These are phyloP conservation scores for Adenanthera pavonina DNA, from an alignment of 306 rosid species.

Conservation along the genomic window DNA sequence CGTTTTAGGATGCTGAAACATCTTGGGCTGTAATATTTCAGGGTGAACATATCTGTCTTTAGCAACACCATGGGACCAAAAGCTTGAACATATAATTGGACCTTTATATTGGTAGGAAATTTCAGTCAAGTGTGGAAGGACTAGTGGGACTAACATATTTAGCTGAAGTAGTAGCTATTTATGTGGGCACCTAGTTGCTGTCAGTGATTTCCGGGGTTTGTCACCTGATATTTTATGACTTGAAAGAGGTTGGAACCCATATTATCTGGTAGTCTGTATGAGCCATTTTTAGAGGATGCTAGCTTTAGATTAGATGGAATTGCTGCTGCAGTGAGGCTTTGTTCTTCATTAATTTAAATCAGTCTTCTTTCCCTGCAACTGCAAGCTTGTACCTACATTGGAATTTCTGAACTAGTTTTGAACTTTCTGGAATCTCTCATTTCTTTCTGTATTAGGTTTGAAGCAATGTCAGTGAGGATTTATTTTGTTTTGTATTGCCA, in stretches of 20 bases:
- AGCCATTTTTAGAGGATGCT: background rate
- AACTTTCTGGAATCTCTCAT: background rate
- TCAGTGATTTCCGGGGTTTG: background rate
- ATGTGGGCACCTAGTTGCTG: background rate
- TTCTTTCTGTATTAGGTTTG: conserved; percentile 25
- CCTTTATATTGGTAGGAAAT: background rate
- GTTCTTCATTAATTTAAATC: background rate
- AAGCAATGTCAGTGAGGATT: conserved; percentile 5
- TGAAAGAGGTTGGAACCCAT: background rate
- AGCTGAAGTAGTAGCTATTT: background rate
- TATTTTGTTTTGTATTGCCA: background rate
- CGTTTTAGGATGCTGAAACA: background rate
- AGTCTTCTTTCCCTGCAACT: background rate
- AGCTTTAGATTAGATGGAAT: background rate
- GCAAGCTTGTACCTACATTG: background rate
- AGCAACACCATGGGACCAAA: background rate
- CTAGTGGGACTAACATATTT: background rate
- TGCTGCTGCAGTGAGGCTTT: background rate
- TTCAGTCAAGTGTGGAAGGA: background rate
- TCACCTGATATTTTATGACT: background rate
- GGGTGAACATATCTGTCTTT: background rate
- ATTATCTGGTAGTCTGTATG: background rate
- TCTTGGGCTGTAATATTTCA: background rate
- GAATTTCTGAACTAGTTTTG: background rate
- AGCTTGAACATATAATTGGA: background rate